Percentiles rank a stretch among this genome's conserved stretches.
These are phyloP conservation scores for Paxillus ammoniavirescens DNA, from an alignment of 768 basidiomycete species.

Conservation along the genomic window DNA sequence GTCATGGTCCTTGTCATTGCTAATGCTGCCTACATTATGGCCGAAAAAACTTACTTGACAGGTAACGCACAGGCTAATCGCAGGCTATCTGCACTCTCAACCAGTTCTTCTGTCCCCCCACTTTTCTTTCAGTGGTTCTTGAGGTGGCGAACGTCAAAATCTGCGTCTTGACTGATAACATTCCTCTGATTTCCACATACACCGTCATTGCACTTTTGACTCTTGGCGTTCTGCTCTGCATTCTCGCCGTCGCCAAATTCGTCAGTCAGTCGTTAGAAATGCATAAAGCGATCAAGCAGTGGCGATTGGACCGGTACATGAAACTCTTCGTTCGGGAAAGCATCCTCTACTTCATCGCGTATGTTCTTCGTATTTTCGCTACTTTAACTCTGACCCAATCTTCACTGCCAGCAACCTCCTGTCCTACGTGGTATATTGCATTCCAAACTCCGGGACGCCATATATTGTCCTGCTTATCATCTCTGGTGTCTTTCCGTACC, in stretches of 20 bases:
- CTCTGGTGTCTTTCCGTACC: not conserved
- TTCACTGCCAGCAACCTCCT: not conserved
- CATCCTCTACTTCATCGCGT: conserved; percentile 12
- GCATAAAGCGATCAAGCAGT: not conserved
- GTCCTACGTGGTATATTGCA: not conserved
- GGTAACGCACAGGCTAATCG: not conserved
- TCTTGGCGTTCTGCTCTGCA: no score
- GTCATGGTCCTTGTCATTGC: conserved; percentile 1
- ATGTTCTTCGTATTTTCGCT: not conserved
- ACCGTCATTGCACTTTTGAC: not conserved
- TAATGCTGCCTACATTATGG: not conserved
- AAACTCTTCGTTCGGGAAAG: conserved; percentile 8
- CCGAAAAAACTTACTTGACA: not conserved
- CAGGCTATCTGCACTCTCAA: no score
- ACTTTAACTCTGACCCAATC: not conserved
- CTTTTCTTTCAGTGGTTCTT: not conserved
- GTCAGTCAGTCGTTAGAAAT: no score
- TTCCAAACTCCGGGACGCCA: not conserved
- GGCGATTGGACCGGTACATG: conserved; percentile 5
- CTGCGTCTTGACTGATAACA: not conserved
- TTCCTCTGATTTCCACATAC: conserved; percentile 5
- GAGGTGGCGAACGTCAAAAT: not conserved
- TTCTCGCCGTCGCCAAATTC: no score
- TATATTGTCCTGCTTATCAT: not conserved
- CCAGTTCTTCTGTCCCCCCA: not conserved